Evolutionary conservation across 2,329 filamentous ascomycete species (phyloP).

Genomic region (Sporothrix dimorphospora): DNA sequence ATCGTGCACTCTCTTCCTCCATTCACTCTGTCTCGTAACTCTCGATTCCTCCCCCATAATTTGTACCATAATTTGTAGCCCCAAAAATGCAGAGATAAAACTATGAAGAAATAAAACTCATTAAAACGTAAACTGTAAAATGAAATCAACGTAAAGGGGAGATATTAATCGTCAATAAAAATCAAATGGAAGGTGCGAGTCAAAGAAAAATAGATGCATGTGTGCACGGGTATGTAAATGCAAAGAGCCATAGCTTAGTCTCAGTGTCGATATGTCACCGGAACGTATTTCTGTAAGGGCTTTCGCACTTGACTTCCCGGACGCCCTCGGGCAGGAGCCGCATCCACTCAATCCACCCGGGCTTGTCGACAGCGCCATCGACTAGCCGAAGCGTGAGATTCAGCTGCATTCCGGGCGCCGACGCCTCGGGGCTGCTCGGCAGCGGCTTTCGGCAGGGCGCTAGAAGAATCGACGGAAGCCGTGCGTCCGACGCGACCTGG

Average conservation of each 20-base stretch:
- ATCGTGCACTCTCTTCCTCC: neutral
- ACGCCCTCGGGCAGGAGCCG: constrained; percentile 61
- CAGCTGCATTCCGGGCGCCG: constrained; percentile 47
- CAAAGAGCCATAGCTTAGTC: neutral
- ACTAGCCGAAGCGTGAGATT: constrained; percentile 55
- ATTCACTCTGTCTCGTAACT: neutral
- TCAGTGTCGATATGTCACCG: constrained; percentile 39
- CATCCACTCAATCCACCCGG: constrained; percentile 62
- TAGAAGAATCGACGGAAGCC: constrained; percentile 60
- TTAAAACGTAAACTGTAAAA: neutral
- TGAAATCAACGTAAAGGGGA: neutral
- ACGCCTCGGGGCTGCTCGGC: constrained; percentile 47
- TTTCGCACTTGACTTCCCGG: constrained; percentile 59
- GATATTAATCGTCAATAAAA: neutral
- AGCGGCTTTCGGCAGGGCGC: constrained; percentile 51
- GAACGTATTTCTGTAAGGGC: constrained; percentile 49
- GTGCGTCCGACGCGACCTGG: constrained; percentile 57
- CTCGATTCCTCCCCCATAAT: neutral
- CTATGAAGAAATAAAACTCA: neutral
- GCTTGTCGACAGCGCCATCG: constrained; percentile 55
- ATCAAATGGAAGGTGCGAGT: neutral
- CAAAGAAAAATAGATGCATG: neutral
- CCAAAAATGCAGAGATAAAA: neutral
- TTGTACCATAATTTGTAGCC: neutral
- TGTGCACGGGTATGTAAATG: neutral